These are phyloP conservation scores for Leucaena leucocephala DNA, from an alignment of 306 rosid genomes.

Conservation along the genomic window DNA sequence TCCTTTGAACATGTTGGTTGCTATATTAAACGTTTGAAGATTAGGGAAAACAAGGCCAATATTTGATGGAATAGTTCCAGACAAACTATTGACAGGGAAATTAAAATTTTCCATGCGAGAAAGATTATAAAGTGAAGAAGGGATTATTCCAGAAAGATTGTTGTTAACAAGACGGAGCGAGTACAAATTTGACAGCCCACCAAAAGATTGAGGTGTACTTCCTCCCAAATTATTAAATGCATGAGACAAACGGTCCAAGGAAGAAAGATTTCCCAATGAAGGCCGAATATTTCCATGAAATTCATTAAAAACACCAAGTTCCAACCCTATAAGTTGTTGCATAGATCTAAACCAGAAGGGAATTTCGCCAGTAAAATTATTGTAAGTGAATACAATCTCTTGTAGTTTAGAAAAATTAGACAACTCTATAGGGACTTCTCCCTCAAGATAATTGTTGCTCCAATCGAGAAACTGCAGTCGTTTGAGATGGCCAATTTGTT, in stretches of 20 bases:
- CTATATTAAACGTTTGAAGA: neutral
- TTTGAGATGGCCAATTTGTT: neutral
- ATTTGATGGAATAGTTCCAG: conserved; percentile 19
- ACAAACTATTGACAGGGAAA: neutral
- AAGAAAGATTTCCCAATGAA: conserved; percentile 35
- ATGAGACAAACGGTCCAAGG: neutral
- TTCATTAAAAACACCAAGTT: neutral
- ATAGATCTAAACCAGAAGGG: conserved; percentile 33
- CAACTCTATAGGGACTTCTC: neutral
- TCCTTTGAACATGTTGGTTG: neutral
- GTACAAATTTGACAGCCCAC: conserved; percentile 26
- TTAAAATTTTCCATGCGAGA: neutral
- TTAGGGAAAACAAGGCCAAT: conserved; percentile 28
- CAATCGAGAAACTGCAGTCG: neutral
- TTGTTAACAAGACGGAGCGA: neutral
- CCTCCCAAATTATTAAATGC: conserved; percentile 25
- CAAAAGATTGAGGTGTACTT: conserved; percentile 23
- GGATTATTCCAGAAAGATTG: neutral
- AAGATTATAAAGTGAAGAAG: conserved; percentile 38
- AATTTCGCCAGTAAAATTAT: conserved; percentile 20
- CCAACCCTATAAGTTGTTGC: neutral
- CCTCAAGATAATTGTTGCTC: neutral
- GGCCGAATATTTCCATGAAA: conserved; percentile 29
- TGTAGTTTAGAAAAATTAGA: conserved; percentile 11
- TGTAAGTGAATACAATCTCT: neutral